Evolutionary conservation across 2,329 filamentous ascomycete genomes (phyloP).

Genomic region (Curvularia verruculosa): DNA sequence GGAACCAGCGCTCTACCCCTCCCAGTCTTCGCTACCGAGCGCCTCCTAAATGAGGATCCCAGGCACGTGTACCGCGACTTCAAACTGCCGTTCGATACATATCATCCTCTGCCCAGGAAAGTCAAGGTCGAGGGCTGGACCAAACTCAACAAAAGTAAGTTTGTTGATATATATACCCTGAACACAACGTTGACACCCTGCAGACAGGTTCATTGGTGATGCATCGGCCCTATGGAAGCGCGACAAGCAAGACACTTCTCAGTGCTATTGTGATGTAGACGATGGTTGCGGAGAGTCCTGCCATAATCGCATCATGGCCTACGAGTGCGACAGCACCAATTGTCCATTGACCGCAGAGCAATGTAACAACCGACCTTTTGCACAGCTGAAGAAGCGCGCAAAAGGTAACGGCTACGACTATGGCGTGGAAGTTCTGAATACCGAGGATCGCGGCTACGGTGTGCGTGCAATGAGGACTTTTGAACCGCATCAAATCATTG

Average conservation of each 20-base stretch:
- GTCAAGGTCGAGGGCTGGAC: slow-evolving; percentile 93
- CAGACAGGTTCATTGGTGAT: slow-evolving; percentile 89
- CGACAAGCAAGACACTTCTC: slow-evolving; percentile 74
- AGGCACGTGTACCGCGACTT: slow-evolving; percentile 68
- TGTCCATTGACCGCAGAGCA: slow-evolving; percentile 76
- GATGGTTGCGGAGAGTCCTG: slow-evolving; percentile 87
- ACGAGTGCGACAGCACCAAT: slow-evolving; percentile 91
- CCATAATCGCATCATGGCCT: slow-evolving; percentile 95
- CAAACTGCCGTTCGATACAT: slow-evolving; percentile 87
- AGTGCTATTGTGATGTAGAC: slow-evolving; percentile 62
- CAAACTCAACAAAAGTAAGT: slow-evolving; percentile 86
- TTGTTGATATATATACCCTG: slow-evolving; percentile 13
- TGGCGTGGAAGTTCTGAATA: slow-evolving; percentile 95
- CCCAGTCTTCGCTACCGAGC: slow-evolving; percentile 79
- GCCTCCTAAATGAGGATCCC: slow-evolving; percentile 67
- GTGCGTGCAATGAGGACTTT: slow-evolving; percentile 91
- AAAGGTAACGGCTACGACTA: slow-evolving; percentile 83
- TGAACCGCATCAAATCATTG: slow-evolving; percentile 89
- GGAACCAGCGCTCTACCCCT: slow-evolving; percentile 69
- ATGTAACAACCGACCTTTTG: slow-evolving; percentile 89
- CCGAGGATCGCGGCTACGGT: slow-evolving; percentile 83
- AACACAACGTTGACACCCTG: slow-evolving; percentile 13
- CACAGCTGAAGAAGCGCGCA: slow-evolving; percentile 71
- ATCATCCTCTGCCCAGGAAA: slow-evolving; percentile 83
- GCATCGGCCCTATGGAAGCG: slow-evolving; percentile 82